Evolutionary conservation across 768 basidiomycete species (phyloP).

Genomic region (Lactarius indigo): DNA sequence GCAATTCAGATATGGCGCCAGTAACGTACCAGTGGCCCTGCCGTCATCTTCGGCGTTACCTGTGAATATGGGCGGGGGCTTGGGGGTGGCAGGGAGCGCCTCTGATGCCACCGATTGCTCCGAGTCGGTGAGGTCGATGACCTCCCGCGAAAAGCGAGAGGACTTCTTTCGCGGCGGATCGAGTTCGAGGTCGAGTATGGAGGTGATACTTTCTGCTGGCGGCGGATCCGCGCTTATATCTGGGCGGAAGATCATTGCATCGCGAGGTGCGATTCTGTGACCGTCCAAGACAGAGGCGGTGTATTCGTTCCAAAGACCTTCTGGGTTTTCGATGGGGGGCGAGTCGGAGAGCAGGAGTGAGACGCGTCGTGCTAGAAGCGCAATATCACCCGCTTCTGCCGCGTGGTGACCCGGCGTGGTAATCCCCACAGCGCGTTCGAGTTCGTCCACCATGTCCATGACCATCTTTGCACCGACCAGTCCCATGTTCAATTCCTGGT

Average conservation of each 20-base stretch:
- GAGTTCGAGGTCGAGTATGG: constrained; percentile 28
- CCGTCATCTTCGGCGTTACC: constrained; percentile 29
- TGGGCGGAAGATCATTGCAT: constrained; percentile 17
- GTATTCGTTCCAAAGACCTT: constrained; percentile 11
- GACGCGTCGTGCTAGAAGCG: constrained; percentile 24
- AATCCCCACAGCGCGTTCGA: constrained; percentile 21
- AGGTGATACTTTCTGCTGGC: constrained; percentile 19
- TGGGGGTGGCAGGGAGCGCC: constrained; percentile 51
- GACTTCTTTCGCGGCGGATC: constrained; percentile 19
- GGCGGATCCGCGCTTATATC: constrained; percentile 13
- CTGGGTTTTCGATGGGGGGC: constrained; percentile 5
- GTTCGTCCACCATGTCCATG: constrained; percentile 12
- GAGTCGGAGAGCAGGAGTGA: constrained; percentile 16
- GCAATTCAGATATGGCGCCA: not conserved
- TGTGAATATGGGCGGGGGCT: constrained; percentile 35
- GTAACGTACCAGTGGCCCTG: constrained; percentile 15
- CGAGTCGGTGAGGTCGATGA: constrained; percentile 43
- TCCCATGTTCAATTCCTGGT: constrained; percentile 18
- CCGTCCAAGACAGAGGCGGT: constrained; percentile 17
- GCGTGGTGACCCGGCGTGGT: not conserved
- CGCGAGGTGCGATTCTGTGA: constrained; percentile 14
- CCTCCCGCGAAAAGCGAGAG: constrained; percentile 9
- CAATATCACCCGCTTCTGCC: constrained; percentile 10
- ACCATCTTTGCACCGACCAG: constrained; percentile 20
- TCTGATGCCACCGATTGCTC: constrained; percentile 41